These are phyloP conservation scores for Ophiostoma fasciatum DNA, from an alignment of 2,329 filamentous ascomycete species.

Conservation along the genomic window DNA sequence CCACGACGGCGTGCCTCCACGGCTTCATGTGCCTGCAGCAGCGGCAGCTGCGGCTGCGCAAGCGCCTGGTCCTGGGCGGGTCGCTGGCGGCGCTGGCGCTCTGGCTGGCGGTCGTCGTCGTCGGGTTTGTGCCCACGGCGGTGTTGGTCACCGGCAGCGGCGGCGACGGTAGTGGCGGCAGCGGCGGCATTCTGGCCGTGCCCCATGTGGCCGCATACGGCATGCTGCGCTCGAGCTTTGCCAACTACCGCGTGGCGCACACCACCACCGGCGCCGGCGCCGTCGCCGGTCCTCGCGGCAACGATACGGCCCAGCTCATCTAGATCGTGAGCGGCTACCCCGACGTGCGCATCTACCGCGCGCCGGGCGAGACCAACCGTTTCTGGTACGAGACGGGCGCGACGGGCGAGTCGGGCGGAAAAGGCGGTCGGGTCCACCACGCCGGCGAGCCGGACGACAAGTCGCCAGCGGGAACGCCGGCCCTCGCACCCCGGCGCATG, in stretches of 20 bases:
- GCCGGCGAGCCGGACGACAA: too few relatives aligned
- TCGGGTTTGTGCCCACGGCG: conserved; percentile 6
- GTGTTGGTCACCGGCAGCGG: neutral
- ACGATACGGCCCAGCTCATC: neutral
- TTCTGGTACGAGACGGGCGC: conserved; percentile 1
- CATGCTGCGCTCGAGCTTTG: conserved; percentile 8
- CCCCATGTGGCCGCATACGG: conserved; percentile 5
- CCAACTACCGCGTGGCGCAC: conserved; percentile 6
- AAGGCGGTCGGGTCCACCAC: too few relatives aligned
- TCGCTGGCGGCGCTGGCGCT: conserved; percentile 2
- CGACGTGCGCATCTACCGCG: neutral
- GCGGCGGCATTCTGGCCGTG: too few relatives aligned
- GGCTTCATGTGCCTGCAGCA: conserved; percentile 3
- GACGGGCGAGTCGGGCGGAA: too few relatives aligned
- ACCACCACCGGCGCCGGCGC: neutral
- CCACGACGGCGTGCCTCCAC: conserved; percentile 1
- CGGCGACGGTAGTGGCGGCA: too few relatives aligned
- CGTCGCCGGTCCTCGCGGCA: neutral
- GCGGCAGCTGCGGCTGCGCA: conserved; percentile 5
- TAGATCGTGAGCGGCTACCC: neutral
- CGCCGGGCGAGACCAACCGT: neutral
- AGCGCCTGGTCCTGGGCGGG: conserved; percentile 1
- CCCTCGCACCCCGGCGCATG: too few relatives aligned
- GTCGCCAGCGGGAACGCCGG: too few relatives aligned
- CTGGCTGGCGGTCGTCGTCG: conserved; percentile 4